Conservation (phyloP, 768 basidiomycete genomes). For the Amanita pallidorosea region DNA sequence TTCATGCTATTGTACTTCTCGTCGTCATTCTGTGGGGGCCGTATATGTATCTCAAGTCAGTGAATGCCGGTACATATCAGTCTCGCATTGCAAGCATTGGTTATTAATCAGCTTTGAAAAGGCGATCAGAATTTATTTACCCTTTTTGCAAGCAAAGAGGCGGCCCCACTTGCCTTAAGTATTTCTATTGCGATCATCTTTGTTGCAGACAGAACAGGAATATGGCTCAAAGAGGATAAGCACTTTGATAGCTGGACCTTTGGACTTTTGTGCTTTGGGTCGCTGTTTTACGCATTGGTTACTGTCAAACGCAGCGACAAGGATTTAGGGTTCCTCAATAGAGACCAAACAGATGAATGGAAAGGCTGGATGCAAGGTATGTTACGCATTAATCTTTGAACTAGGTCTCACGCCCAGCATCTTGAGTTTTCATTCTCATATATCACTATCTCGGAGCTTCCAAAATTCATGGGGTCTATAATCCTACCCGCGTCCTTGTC, state of each 20-base stretch:
- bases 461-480: conserved; percentile 87
- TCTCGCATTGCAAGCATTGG: background rate
- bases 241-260: conserved; percentile 66
- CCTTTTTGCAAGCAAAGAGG: conserved; percentile 6
- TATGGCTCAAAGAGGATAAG: conserved; percentile 90
- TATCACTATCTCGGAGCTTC: conserved; percentile 91
- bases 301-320: conserved; percentile 66
- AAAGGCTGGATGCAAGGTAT: conserved; percentile 97
- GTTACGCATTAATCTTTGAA: conserved; percentile 14
- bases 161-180: conserved; percentile 52
- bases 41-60: conserved; percentile 24
- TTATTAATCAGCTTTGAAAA: background rate
- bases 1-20: conserved; percentile 44
- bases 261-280: conserved; percentile 39
- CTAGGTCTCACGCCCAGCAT: conserved; percentile 5
- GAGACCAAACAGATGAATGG: conserved; percentile 95
- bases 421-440: conserved; percentile 73
- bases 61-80: conserved; percentile 10
- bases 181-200: conserved; percentile 58
- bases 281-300: conserved; percentile 46
- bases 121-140: background rate
- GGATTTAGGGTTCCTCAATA: conserved; percentile 81
- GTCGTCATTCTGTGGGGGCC: conserved; percentile 43
- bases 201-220: conserved; percentile 72
- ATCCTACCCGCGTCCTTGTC: conserved; percentile 80